These are phyloP conservation scores for Melaleuca quinquenervia DNA, from an alignment of 345 rosid species.

Conservation along the genomic window DNA sequence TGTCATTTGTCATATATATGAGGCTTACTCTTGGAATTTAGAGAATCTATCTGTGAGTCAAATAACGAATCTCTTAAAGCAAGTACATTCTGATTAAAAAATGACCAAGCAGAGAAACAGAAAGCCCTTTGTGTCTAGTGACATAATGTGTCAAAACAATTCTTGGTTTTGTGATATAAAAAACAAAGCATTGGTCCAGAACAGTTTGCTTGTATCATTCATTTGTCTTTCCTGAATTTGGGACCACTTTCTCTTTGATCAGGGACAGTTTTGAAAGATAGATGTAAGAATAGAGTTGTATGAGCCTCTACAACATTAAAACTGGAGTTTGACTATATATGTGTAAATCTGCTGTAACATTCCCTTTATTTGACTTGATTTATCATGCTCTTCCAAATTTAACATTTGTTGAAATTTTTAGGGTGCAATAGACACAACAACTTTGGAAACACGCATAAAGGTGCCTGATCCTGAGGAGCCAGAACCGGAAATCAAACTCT, in stretches of 20 bases:
- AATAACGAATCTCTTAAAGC: not conserved
- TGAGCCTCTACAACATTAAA: not conserved
- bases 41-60: not conserved
- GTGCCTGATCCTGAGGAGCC: constrained; percentile 82
- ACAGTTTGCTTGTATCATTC: not conserved
- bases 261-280: not conserved
- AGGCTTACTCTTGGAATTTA: not conserved
- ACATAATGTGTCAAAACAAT: not conserved
- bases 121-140: not conserved
- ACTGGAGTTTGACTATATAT: not conserved
- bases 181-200: not conserved
- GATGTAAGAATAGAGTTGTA: not conserved
- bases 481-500: constrained; percentile 64
- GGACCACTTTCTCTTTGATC: not conserved
- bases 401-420: constrained; percentile 8
- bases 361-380: not conserved
- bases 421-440: constrained; percentile 93
- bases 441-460: constrained; percentile 75
- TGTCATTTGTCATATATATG: not conserved
- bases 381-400: not conserved
- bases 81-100: not conserved
- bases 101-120: not conserved
- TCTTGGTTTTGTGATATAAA: not conserved
- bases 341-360: not conserved
- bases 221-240: not conserved